Evolutionary conservation across 345 rosid species (phyloP), one percentile per base, ranked within the genome.

Genomic region (Acer saccharum): DNA sequence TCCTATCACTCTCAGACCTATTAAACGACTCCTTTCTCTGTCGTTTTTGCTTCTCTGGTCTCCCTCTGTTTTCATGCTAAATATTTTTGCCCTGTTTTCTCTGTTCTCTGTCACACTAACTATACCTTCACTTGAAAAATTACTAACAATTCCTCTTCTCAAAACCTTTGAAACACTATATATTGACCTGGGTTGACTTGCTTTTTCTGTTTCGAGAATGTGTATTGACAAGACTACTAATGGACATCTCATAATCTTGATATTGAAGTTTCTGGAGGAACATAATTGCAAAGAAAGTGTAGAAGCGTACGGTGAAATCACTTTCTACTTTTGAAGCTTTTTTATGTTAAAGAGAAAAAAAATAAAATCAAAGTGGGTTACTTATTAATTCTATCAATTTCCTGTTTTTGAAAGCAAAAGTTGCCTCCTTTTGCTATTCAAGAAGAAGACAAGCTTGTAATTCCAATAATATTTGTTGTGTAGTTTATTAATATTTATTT

Each of bases 241-340:
- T 64, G 29, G 32, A 21, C 66, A 72, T 57, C 75, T 72, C 48
- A 57, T 72, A 18, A 10, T 20, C 50, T 11, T 72, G 75, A 72
- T 58, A 20, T 18, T 72, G 66, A 72, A 58, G 54, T 72, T 58
- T 8, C 9, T 57, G n/a, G 54, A 72, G 21, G 75, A 72, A 13
- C 52, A 58, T 8, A 35, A 57, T 35, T 72, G 21, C 50, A 58
- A 54, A 72, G 75, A 72, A 57, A 72, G 66, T 39, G 17, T 57
- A 1, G 48, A 11, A 29, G 65, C 32, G 75, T 72, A 72, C 66
- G 65, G n/a, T 58, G 66, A 11, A 54, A 54, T 2, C 58, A 54
- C 58, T 54, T 54, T 50, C 16, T 54, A 16, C 3, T 3, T 54
- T 54, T 16, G 39, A 35, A 35, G 6, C 5, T 35, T 35, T 35